phyloP scores from a whole-genome alignment of 2,329 filamentous ascomycete species.

The Madurella mycetomatis region DNA sequence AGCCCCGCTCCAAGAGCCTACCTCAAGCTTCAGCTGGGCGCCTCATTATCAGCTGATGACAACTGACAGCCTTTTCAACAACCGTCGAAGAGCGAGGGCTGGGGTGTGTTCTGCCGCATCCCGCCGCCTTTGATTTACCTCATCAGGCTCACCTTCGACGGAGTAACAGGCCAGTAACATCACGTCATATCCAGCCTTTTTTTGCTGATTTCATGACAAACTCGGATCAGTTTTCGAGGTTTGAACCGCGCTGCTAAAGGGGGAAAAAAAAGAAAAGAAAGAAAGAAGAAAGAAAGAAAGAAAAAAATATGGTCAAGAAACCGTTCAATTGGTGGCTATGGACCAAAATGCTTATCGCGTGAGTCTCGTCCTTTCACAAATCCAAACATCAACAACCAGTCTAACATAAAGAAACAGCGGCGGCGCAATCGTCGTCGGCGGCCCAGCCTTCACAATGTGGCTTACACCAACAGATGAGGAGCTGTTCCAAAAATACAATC shows the following conservation, averaged over 20 bases:
- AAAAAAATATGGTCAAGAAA: constrained; percentile 34
- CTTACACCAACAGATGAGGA: constrained; percentile 85
- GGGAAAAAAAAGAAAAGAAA: constrained; percentile 1
- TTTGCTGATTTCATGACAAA: not conserved
- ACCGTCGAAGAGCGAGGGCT: constrained; percentile 1
- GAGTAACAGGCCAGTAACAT: too few relatives aligned
- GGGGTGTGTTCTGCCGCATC: constrained; percentile 12
- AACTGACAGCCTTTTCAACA: not conserved
- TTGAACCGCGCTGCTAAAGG: not conserved
- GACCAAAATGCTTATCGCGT: constrained; percentile 70
- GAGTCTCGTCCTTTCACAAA: constrained; percentile 32
- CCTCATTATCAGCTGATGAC: not conserved
- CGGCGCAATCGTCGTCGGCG: constrained; percentile 68
- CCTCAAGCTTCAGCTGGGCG: not conserved
- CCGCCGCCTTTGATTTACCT: constrained; percentile 17
- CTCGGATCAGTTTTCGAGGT: not conserved
- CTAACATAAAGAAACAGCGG: constrained; percentile 50
- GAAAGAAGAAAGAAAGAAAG: constrained; percentile 1
- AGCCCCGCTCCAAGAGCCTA: not conserved
- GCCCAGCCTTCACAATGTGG: constrained; percentile 77
- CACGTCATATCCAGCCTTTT: too few relatives aligned
- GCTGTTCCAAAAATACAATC: constrained; percentile 87
- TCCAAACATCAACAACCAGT: not conserved
- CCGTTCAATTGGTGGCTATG: constrained; percentile 53
- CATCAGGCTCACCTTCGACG: not conserved